Base-by-base conservation (phyloP, 2,329 filamentous ascomycete genomes). In the Colletotrichum spinosum region DNA sequence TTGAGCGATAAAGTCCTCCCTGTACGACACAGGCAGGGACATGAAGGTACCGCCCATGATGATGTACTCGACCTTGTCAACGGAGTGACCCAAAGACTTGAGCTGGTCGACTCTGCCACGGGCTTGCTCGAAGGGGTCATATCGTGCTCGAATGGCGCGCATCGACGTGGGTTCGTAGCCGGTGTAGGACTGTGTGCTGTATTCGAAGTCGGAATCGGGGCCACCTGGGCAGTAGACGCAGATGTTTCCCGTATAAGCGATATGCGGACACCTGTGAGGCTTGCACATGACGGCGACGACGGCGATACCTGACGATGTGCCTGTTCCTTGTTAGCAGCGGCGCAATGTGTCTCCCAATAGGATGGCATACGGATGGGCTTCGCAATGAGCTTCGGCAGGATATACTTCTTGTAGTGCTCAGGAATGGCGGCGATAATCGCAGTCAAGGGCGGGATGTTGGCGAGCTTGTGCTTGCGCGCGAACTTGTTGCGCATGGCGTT, bases 211-310 rank as follows among this genome's bases (percentile, higher is more conserved):
- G 54, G 94, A 97, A 76, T 99, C 96, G 8, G 97, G 97, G 1
- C 96, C 96, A 70, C 96, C 96, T 9, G 96, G 96, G 75, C 96
- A 99, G 81, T 99, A 99, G 67, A 99, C 96, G 78, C 96, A 99
- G 68, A 99, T 98, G 76, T 99, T 99, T 68, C 96, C 96, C 0
- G 96, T 99, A 78, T 97, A 99, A 10, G 96, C 93, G 72, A 99
- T 99, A 75, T 99, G 96, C 15, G 96, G 96, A 75, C 96, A 99
- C 75, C 96, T 87, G 77, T 99, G 96, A 33, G 96, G 96, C 79
- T 99, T 99, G 86, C 96, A 98, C 96, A 99, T 99, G 71, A 99
- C 97, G 48, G 97, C 96, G 51, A 99, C 96, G 8, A 99, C 96
- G 2, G 96, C 96, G 72, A 99, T 99, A 63, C 96, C 96, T 56